phyloP scores from a whole-genome alignment of 345 rosid species.

The Noccaea caerulescens region DNA sequence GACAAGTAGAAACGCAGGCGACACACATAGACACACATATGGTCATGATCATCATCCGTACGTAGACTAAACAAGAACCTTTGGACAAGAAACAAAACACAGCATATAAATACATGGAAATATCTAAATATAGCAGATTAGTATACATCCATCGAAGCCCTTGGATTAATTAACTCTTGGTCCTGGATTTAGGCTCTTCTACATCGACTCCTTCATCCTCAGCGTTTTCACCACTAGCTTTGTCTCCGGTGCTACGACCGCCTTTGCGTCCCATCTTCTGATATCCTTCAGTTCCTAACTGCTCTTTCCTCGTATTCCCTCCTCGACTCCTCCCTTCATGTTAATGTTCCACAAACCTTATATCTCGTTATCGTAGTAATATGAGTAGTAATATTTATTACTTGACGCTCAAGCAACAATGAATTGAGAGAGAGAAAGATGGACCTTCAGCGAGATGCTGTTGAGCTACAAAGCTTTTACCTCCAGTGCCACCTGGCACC shows the following conservation, averaged over 20 bases:
- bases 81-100: constrained; percentile 17
- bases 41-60: constrained; percentile 13
- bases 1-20: not conserved
- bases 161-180: constrained; percentile 33
- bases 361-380: not conserved
- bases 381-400: not conserved
- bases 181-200: constrained; percentile 53
- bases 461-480: constrained; percentile 90
- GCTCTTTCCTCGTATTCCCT: constrained; percentile 63
- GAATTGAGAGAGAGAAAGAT: not conserved
- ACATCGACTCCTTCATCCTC: constrained; percentile 42
- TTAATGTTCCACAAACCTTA: not conserved
- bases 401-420: not conserved
- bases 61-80: constrained; percentile 10
- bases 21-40: constrained; percentile 3
- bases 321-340: constrained; percentile 63
- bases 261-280: constrained; percentile 66
- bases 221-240: constrained; percentile 46
- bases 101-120: not conserved
- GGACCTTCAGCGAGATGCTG: constrained; percentile 84
- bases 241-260: constrained; percentile 50
- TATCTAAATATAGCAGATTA: not conserved
- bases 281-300: constrained; percentile 64
- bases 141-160: not conserved
- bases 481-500: constrained; percentile 83